phyloP scores from a whole-genome alignment of 805 yeast genomes.

The Kodamaea kaohsiungensis region DNA sequence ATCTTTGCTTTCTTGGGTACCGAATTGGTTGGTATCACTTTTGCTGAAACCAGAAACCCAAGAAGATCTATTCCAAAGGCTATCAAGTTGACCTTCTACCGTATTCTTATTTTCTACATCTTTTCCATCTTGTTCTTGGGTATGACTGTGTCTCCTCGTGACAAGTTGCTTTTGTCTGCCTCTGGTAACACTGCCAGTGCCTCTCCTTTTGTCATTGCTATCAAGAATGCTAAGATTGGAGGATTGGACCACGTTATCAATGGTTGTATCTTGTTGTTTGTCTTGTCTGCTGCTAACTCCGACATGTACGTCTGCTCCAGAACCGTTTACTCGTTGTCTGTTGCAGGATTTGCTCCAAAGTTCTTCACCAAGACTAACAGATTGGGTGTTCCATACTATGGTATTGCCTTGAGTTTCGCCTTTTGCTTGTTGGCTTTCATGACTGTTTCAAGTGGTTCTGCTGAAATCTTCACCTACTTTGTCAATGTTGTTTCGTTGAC shows the following conservation, averaged over 20 bases:
- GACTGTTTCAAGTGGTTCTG: conserved; percentile 59
- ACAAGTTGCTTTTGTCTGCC: conserved; percentile 50
- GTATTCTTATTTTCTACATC: conserved; percentile 62
- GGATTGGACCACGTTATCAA: conserved; percentile 77
- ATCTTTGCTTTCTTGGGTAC: conserved; percentile 73
- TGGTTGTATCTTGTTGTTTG: conserved; percentile 74
- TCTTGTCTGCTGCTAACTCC: conserved; percentile 80
- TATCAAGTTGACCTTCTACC: conserved; percentile 65
- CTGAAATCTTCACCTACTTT: conserved; percentile 63
- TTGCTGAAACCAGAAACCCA: conserved; percentile 70
- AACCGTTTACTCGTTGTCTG: conserved; percentile 69
- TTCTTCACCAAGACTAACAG: conserved; percentile 62
- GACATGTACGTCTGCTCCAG: conserved; percentile 78
- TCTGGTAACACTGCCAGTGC: conserved; percentile 65
- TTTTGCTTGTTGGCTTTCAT: conserved; percentile 72
- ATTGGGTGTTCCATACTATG: conserved; percentile 69
- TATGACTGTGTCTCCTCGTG: conserved; percentile 63
- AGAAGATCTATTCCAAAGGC: conserved; percentile 71
- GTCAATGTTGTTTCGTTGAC: conserved; percentile 77
- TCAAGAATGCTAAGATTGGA: conserved; percentile 60
- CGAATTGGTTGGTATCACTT: conserved; percentile 70
- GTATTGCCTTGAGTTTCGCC: conserved; percentile 49
- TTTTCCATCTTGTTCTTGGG: conserved; percentile 64
- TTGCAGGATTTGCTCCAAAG: conserved; percentile 73
- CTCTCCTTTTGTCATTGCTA: conserved; percentile 84